Evolutionary conservation across 2,329 filamentous ascomycete species (phyloP), one percentile per base, ranked within the genome.

Genomic region (Aspergillus spinulosporus): DNA sequence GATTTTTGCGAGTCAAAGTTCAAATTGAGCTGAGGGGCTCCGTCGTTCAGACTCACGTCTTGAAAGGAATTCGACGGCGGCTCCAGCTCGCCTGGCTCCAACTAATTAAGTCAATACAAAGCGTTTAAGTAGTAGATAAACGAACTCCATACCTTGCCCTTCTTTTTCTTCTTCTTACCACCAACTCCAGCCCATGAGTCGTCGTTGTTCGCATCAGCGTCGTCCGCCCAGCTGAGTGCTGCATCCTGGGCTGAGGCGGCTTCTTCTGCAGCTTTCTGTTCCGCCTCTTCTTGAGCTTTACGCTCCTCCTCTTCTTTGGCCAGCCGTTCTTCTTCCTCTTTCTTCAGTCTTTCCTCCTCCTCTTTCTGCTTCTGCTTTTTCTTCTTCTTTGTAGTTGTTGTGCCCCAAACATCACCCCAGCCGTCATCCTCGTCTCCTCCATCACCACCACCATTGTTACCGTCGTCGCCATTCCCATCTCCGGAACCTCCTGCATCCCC

Each of bases 41-140:
- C 67, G 55, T 87, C 85, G 61, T 86, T 82, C 28, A 90, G 72
- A 64, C 84, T 88, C 62, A 91, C 84, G 29, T 90, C 86, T 44
- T 88, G 80, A 62, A 90, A n/a, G 80, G 21, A 21, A 21, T 21
- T 21, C 21, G 21, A 21, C 21, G 21, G 21, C 21, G 21, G 21
- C 21, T 74, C 73, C 4, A 69, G 68, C 46, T 75, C 62, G 4
- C 66, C 61, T 37, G 72, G 65, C 40, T 71, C 74, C 28, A 63
- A 60, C 43, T 52, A 14, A 3, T 21, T 4, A 2, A 8, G 11
- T 9, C 49, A 6, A 57, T 45, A 32, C 42, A 28, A n/a, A 28
- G 29, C 31, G 40, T 45, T 21, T 21, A 31, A 34, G 8, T 12
- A 37, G 29, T 9, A 9, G n/a, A 28, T 32, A 14, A 1, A 36